Percentiles rank a stretch among this genome's conserved stretches.
phyloP scores from a whole-genome alignment of 305 asterid species.

The Fraxinus greggii region DNA sequence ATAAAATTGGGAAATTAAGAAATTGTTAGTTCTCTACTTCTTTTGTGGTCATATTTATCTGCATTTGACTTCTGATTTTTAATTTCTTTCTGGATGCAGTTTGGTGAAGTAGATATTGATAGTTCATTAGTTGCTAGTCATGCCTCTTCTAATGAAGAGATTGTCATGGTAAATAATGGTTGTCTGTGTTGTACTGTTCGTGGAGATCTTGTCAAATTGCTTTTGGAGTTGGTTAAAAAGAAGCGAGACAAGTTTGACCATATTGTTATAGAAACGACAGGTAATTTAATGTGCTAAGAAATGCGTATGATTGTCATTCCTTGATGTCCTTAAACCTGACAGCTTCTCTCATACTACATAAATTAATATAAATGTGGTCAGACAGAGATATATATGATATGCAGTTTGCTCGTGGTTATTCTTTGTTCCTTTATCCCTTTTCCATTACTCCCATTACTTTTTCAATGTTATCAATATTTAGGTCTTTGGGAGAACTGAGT shows the following conservation, averaged over 20 bases:
- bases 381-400: neutral
- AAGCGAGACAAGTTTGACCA: slow-evolving; percentile 81
- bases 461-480: neutral
- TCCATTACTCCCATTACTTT: neutral
- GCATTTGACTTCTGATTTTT: slow-evolving; percentile 18
- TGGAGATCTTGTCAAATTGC: slow-evolving; percentile 96
- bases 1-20: neutral
- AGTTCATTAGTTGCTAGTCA: slow-evolving; percentile 92
- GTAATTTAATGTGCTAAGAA: slow-evolving; percentile 34
- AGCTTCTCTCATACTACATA: slow-evolving; percentile 3
- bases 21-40: neutral
- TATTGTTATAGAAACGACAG: slow-evolving; percentile 93
- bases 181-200: slow-evolving; percentile 93
- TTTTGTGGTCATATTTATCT: neutral
- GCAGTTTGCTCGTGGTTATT: neutral
- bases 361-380: neutral
- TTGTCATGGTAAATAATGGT: slow-evolving; percentile 93
- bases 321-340: slow-evolving; percentile 12
- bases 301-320: neutral
- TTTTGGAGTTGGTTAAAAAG: slow-evolving; percentile 81
- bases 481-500: neutral
- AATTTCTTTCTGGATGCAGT: slow-evolving; percentile 54
- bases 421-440: neutral
- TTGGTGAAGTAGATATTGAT: slow-evolving; percentile 97
- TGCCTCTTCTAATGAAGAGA: slow-evolving; percentile 82